Evolutionary conservation across 805 yeast genomes (phyloP).

Genomic region (Tetrapisispora namnaoensis): DNA sequence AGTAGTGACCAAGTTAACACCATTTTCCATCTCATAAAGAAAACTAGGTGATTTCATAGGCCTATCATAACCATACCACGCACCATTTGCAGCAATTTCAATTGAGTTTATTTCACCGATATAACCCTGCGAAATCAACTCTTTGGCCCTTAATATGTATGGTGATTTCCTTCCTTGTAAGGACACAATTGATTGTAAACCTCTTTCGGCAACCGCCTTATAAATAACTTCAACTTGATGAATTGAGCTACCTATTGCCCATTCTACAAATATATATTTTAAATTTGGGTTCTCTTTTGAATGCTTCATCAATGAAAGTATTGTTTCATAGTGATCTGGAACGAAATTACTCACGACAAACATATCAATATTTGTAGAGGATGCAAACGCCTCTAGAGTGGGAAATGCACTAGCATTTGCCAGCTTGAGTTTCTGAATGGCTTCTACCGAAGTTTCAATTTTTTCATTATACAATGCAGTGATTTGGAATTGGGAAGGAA

Average conservation of each 20-base stretch:
- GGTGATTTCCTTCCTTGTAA: slow-evolving; percentile 28
- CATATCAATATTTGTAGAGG: slow-evolving; percentile 19
- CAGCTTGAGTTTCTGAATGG: slow-evolving; percentile 19
- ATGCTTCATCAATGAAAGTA: slow-evolving; percentile 16
- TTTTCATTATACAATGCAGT: slow-evolving; percentile 20
- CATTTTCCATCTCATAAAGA: slow-evolving; percentile 22
- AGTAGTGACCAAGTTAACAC: slow-evolving; percentile 21
- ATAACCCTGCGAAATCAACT: slow-evolving; percentile 21
- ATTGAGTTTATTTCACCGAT: slow-evolving; percentile 26
- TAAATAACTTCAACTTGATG: slow-evolving; percentile 22
- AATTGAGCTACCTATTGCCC: slow-evolving; percentile 21
- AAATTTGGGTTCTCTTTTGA: slow-evolving; percentile 17
- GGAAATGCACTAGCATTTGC: slow-evolving; percentile 20
- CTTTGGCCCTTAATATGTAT: slow-evolving; percentile 25
- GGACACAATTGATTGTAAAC: slow-evolving; percentile 23
- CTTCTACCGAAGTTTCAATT: slow-evolving; percentile 13
- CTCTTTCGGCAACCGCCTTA: slow-evolving; percentile 17
- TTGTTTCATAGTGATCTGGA: slow-evolving; percentile 11
- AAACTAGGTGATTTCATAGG: slow-evolving; percentile 19
- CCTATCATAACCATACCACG: slow-evolving; percentile 27
- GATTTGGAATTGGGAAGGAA: slow-evolving; percentile 24
- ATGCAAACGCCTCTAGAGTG: slow-evolving; percentile 18
- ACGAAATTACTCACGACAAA: slow-evolving; percentile 20
- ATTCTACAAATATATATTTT: slow-evolving; percentile 22
- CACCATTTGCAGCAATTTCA: slow-evolving; percentile 26